Evolutionary conservation across 73 alveolate species (phyloP).

Genomic region (Paramecium primaurelia): DNA sequence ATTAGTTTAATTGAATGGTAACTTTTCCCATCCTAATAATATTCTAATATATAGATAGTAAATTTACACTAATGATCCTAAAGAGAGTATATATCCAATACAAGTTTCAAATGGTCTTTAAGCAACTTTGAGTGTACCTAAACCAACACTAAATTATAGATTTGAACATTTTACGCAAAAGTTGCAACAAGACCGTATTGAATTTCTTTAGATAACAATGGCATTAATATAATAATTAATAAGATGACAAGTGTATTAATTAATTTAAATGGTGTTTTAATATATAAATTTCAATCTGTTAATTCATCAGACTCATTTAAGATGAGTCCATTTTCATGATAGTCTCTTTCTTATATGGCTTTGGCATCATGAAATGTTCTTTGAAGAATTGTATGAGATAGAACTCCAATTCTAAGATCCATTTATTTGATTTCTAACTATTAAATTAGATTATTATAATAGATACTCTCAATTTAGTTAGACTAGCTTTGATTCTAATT

Average conservation of each 20-base stretch:
- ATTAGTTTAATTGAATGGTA: not conserved
- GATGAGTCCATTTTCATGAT: conserved; percentile 37
- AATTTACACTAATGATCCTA: not conserved
- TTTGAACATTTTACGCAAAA: not conserved
- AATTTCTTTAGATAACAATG: not conserved
- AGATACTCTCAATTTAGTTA: conserved; percentile 52
- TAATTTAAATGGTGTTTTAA: not conserved
- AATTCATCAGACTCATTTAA: conserved; percentile 40
- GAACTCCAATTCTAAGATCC: conserved; percentile 61
- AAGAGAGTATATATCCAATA: not conserved
- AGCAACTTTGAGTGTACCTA: not conserved
- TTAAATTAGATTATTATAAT: not conserved
- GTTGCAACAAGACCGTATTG: conserved; percentile 9
- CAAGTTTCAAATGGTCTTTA: not conserved
- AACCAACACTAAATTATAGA: not conserved
- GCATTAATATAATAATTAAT: not conserved
- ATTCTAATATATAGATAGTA: not conserved
- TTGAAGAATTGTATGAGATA: conserved; percentile 49
- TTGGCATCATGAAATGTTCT: conserved; percentile 37
- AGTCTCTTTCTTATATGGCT: conserved; percentile 30
- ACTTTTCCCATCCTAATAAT: not conserved
- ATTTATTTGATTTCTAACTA: conserved; percentile 56
- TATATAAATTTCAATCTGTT: conserved; percentile 7
- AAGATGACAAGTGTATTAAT: not conserved
- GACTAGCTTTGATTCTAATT: conserved; percentile 49